Evolutionary conservation across 208 protist genomes (phyloP).

Genomic region (Leishmania braziliensis): DNA sequence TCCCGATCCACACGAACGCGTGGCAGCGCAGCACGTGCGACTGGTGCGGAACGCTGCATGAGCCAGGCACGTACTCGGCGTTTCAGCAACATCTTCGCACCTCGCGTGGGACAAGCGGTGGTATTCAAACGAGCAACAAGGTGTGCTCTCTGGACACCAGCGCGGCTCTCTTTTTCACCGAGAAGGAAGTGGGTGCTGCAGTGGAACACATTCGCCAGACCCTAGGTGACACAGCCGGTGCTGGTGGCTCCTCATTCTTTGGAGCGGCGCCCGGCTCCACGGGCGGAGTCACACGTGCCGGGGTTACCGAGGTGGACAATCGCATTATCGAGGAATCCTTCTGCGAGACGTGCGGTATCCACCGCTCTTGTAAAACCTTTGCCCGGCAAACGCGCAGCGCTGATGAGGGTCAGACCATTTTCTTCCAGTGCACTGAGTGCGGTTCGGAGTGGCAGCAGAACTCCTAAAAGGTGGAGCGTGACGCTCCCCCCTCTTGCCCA

Average conservation of each 20-base stretch:
- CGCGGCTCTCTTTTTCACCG: constrained; percentile 58
- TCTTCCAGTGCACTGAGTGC: constrained; percentile 91
- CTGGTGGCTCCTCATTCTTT: constrained; percentile 1
- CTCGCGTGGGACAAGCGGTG: background rate
- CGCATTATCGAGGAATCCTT: constrained; percentile 87
- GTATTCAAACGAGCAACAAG: constrained; percentile 9
- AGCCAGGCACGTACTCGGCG: constrained; percentile 30
- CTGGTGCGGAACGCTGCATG: constrained; percentile 49
- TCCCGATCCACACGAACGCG: constrained; percentile 40
- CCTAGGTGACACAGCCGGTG: constrained; percentile 18
- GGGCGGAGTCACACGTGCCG: constrained; percentile 21
- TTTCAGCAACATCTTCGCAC: constrained; percentile 14
- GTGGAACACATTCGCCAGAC: constrained; percentile 27
- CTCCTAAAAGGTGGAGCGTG: constrained; percentile 50
- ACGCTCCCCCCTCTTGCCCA: background rate
- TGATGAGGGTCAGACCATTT: constrained; percentile 93
- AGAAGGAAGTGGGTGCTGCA: constrained; percentile 40
- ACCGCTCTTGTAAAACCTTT: constrained; percentile 79
- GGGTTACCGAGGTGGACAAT: constrained; percentile 73
- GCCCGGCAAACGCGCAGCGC: constrained; percentile 89
- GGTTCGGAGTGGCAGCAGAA: constrained; percentile 89
- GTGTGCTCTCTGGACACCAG: constrained; percentile 29
- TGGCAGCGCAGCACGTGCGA: constrained; percentile 24
- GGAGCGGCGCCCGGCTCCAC: background rate
- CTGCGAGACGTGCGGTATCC: constrained; percentile 77